Conservation (phyloP, 768 basidiomycete genomes). For the Lyophyllum atratum region DNA sequence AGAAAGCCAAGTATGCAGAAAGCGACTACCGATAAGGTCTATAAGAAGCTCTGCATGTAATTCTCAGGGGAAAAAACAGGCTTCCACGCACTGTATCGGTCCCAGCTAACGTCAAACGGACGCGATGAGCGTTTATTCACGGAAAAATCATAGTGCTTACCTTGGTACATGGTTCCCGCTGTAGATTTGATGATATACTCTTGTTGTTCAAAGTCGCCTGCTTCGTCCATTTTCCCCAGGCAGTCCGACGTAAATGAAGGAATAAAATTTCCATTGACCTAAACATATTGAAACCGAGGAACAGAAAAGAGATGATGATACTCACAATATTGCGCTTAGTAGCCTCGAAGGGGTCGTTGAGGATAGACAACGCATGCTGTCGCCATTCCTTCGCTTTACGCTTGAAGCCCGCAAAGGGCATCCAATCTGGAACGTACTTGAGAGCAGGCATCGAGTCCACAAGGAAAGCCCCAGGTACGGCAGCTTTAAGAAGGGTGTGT, state of each 20-base stretch:
- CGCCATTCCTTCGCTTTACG: slow-evolving; percentile 29
- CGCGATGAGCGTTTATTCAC: neutral
- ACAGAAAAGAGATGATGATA: neutral
- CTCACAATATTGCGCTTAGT: slow-evolving; percentile 19
- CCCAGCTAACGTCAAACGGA: slow-evolving; percentile 18
- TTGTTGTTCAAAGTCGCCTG: slow-evolving; percentile 13
- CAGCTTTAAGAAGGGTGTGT: slow-evolving; percentile 9
- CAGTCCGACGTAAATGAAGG: slow-evolving; percentile 23
- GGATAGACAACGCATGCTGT: slow-evolving; percentile 17
- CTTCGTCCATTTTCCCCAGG: slow-evolving; percentile 20
- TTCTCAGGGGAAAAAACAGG: neutral
- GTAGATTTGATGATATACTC: slow-evolving; percentile 21
- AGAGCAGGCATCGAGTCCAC: slow-evolving; percentile 32
- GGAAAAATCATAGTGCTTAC: slow-evolving; percentile 12
- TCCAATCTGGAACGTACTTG: slow-evolving; percentile 35
- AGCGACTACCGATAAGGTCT: slow-evolving; percentile 26
- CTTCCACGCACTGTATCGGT: slow-evolving; percentile 28
- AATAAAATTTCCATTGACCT: slow-evolving; percentile 13
- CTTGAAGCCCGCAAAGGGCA: slow-evolving; percentile 39
- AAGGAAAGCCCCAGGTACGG: slow-evolving; percentile 30
- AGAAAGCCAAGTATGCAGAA: slow-evolving; percentile 31
- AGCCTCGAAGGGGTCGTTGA: slow-evolving; percentile 24
- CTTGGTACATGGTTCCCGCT: slow-evolving; percentile 28
- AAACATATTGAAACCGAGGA: neutral
- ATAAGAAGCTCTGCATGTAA: neutral